Evolutionary conservation across 2,329 filamentous ascomycete species (phyloP).

Genomic region (Trichothecium sympodiale): DNA sequence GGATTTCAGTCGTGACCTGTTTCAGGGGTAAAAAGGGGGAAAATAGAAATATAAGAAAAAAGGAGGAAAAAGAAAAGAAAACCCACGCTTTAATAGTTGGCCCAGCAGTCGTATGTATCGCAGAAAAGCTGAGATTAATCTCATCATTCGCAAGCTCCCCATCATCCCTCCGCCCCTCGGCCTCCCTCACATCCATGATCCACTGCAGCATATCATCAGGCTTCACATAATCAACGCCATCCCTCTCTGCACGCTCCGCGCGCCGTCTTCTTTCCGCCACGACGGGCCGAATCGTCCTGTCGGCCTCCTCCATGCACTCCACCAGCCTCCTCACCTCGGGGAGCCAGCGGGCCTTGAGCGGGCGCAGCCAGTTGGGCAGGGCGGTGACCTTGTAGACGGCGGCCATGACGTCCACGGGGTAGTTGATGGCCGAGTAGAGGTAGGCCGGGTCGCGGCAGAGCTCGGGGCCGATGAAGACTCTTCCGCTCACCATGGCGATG

Average conservation of each 20-base stretch:
- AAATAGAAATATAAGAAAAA: too few species aligned
- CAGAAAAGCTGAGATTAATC: slow-evolving; percentile 32
- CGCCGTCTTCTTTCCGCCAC: slow-evolving; percentile 16
- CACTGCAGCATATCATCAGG: slow-evolving; percentile 10
- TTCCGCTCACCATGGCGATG: slow-evolving; percentile 33
- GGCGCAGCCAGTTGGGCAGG: slow-evolving; percentile 20
- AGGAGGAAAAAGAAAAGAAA: too few species aligned
- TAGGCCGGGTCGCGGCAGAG: slow-evolving; percentile 32
- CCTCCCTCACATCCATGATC: slow-evolving; percentile 23
- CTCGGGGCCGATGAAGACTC: slow-evolving; percentile 35
- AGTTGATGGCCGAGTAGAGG: slow-evolving; percentile 34
- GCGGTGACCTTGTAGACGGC: slow-evolving; percentile 18
- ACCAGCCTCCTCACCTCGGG: slow-evolving; percentile 23
- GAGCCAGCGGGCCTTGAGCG: slow-evolving; percentile 17
- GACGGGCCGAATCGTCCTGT: slow-evolving; percentile 23
- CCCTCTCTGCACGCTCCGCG: slow-evolving; percentile 1
- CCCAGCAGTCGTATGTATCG: slow-evolving; percentile 39
- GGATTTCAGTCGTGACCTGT: too few species aligned
- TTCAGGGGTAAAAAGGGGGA: too few species aligned
- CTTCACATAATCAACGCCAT: slow-evolving; percentile 10
- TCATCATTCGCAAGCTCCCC: slow-evolving; percentile 28
- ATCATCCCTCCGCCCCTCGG: slow-evolving; percentile 18
- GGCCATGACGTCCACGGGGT: slow-evolving; percentile 29
- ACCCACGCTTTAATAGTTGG: slow-evolving; percentile 30
- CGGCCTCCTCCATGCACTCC: slow-evolving; percentile 18